Percentiles rank a stretch among this genome's conserved stretches.
These are phyloP conservation scores for Phytophthora kernoviae DNA, from an alignment of 352 stramenopile species.

Conservation along the genomic window DNA sequence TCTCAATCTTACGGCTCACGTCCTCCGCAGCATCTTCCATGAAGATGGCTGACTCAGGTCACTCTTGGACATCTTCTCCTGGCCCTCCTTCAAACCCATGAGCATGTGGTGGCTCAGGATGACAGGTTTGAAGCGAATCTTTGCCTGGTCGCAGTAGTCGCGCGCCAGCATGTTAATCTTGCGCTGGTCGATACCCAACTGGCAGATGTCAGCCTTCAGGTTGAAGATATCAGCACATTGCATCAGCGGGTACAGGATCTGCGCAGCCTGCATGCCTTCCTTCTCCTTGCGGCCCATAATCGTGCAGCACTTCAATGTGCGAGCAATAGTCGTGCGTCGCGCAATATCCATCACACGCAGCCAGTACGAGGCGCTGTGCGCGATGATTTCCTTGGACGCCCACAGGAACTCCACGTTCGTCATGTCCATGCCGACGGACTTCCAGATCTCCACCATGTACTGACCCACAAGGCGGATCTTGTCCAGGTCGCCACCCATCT, in stretches of 20 bases:
- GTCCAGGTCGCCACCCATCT: constrained; percentile 97
- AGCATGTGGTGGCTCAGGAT: constrained; percentile 99
- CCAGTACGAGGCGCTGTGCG: constrained; percentile 92
- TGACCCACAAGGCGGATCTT: constrained; percentile 96
- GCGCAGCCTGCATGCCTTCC: constrained; percentile 91
- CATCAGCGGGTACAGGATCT: constrained; percentile 98
- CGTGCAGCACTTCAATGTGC: constrained; percentile 98
- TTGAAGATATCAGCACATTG: constrained; percentile 99
- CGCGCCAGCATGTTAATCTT: constrained; percentile 99
- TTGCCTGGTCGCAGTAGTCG: constrained; percentile 98
- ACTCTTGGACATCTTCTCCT: constrained; percentile 99
- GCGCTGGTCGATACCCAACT: constrained; percentile 98
- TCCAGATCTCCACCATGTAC: constrained; percentile 99
- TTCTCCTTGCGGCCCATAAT: constrained; percentile 98
- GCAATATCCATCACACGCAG: constrained; percentile 94
- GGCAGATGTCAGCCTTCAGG: constrained; percentile 99
- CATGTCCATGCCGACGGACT: constrained; percentile 99
- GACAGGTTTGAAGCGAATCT: constrained; percentile 94
- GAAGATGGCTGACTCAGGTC: constrained; percentile 98
- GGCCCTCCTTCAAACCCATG: constrained; percentile 97
- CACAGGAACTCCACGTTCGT: constrained; percentile 99
- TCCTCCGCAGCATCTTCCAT: constrained; percentile 97
- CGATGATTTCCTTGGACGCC: constrained; percentile 96
- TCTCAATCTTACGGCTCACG: constrained; percentile 98
- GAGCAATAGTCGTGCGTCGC: constrained; percentile 88